Percentiles rank a stretch among this genome's conserved stretches.
Conservation (phyloP, 2,329 filamentous ascomycete species). For the Graphium sp. region DNA sequence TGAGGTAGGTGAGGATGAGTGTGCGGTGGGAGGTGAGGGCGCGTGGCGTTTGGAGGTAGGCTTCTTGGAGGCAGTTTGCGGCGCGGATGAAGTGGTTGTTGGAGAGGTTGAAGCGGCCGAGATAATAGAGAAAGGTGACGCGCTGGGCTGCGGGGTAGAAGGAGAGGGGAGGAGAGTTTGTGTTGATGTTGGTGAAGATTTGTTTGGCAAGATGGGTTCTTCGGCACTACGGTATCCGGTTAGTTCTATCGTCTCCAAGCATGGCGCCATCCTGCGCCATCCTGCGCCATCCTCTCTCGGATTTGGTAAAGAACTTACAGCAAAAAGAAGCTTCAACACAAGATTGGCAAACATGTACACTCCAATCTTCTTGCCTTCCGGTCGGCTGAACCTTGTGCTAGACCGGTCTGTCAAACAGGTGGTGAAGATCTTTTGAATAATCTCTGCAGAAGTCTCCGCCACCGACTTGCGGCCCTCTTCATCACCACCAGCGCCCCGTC, state of each 20-base stretch:
- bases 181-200: slow-evolving; percentile 76
- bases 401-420: slow-evolving; percentile 73
- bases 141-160: slow-evolving; percentile 75
- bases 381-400: slow-evolving; percentile 46
- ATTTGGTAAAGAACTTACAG: slow-evolving; percentile 36
- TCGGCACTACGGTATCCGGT: slow-evolving; percentile 37
- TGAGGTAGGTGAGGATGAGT: slow-evolving; percentile 68
- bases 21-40: slow-evolving; percentile 56
- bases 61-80: slow-evolving; percentile 55
- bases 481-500: slow-evolving; percentile 43
- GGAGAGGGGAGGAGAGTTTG: slow-evolving; percentile 63
- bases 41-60: slow-evolving; percentile 53
- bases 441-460: slow-evolving; percentile 75
- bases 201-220: slow-evolving; percentile 74
- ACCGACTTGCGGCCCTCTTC: slow-evolving; percentile 60
- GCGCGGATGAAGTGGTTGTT: slow-evolving; percentile 72
- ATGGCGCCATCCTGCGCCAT: too few relatives aligned
- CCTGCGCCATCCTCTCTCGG: too few relatives aligned
- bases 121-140: slow-evolving; percentile 87
- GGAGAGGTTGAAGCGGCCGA: slow-evolving; percentile 77
- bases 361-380: slow-evolving; percentile 71
- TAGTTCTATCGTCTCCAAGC: too few relatives aligned
- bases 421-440: slow-evolving; percentile 80
- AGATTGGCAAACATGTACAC: slow-evolving; percentile 90
- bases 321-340: slow-evolving; percentile 74